Percentiles rank a stretch among this genome's conserved stretches.
These are phyloP conservation scores for Exsudoporus frostii DNA, from an alignment of 768 basidiomycete species.

Conservation along the genomic window DNA sequence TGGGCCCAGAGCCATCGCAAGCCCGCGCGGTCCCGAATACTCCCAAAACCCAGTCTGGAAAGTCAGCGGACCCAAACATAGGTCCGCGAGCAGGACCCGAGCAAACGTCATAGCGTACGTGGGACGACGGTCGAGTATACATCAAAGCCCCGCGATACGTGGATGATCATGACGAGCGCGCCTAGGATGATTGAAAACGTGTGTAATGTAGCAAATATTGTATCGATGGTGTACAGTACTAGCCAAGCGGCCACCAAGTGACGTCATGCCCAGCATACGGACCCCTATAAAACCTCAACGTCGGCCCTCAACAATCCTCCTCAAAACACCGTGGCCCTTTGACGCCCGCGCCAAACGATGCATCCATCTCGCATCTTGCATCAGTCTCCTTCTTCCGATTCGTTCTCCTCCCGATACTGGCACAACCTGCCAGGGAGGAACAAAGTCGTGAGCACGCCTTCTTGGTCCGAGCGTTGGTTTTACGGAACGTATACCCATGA, in stretches of 20 bases:
- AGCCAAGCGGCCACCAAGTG: slow-evolving; percentile 8
- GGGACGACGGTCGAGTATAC: background rate
- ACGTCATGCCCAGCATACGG: slow-evolving; percentile 23
- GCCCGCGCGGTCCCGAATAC: background rate
- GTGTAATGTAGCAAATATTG: no score
- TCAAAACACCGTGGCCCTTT: background rate
- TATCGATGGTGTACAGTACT: background rate
- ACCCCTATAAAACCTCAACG: slow-evolving; percentile 25
- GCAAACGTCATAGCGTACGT: background rate
- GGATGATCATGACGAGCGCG: background rate
- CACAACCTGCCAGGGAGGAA: slow-evolving; percentile 32
- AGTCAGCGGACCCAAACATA: background rate
- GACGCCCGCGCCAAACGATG: slow-evolving; percentile 14
- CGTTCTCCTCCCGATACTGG: slow-evolving; percentile 32
- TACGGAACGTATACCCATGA: background rate
- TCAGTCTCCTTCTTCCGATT: slow-evolving; percentile 23
- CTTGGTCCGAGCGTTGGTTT: no score
- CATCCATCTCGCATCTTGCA: slow-evolving; percentile 19
- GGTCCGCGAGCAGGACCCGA: background rate
- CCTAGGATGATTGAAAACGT: background rate
- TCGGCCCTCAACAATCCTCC: slow-evolving; percentile 16
- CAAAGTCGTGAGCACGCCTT: slow-evolving; percentile 27
- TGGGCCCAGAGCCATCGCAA: background rate
- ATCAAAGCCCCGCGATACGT: background rate
- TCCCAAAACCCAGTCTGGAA: background rate